Percentiles rank a stretch among this genome's conserved stretches.
Conservation (phyloP, 2,329 filamentous ascomycete genomes). For the Colletotrichum chlorophyti region DNA sequence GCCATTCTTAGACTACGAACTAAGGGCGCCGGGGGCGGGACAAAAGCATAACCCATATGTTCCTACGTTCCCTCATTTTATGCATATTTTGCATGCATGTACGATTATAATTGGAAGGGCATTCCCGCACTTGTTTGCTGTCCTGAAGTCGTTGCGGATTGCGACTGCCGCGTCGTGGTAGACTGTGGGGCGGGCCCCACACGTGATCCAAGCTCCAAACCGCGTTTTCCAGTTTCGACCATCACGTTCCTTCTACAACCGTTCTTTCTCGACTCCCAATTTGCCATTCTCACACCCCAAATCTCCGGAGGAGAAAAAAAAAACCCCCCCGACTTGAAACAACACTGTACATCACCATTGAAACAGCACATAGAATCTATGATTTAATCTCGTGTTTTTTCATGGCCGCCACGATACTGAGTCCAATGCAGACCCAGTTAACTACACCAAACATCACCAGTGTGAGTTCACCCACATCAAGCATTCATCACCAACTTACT, state of each 20-base stretch:
- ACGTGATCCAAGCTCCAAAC: constrained; percentile 26
- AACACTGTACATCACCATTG: background rate
- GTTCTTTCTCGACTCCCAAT: too few species aligned
- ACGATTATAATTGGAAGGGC: background rate
- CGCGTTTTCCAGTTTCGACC: constrained; percentile 8
- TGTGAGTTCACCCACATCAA: constrained; percentile 4
- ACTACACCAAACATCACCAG: constrained; percentile 18
- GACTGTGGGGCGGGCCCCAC: constrained; percentile 14
- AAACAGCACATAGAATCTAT: too few species aligned
- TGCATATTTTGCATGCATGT: constrained; percentile 1
- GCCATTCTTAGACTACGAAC: constrained; percentile 25
- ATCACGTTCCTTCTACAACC: background rate
- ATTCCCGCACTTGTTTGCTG: constrained; percentile 6
- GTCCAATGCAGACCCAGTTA: background rate
- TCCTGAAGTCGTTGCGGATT: too few species aligned
- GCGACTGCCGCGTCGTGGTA: too few species aligned
- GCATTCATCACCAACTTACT: constrained; percentile 7
- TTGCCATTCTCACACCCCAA: background rate
- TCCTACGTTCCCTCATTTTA: too few species aligned
- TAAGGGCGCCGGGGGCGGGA: background rate
- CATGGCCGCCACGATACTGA: background rate
- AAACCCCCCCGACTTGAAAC: background rate
- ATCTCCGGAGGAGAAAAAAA: background rate
- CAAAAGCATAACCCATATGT: background rate
- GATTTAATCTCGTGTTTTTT: too few species aligned